phyloP scores from a whole-genome alignment of 148 eudicot genomes.

The Rhododendron simsii region DNA sequence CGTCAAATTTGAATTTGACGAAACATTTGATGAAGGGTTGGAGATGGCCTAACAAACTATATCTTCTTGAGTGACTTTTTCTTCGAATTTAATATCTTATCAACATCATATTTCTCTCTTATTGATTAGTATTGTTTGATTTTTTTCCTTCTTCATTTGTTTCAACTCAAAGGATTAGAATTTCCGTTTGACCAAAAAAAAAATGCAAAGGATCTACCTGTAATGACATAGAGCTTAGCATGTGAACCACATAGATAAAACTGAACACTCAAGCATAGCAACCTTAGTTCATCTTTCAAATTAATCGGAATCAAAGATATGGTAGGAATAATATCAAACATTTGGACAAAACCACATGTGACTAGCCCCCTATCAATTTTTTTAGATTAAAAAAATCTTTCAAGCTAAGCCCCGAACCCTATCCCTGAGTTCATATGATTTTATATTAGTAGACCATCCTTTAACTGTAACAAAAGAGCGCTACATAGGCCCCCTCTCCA shows the following conservation, averaged over 20 bases:
- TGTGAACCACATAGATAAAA: neutral
- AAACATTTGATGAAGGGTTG: too few relatives aligned
- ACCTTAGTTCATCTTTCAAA: neutral
- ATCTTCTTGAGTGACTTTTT: too few relatives aligned
- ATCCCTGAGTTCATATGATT: neutral
- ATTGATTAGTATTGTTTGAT: too few relatives aligned
- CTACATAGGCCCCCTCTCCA: neutral
- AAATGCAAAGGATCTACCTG: too few relatives aligned
- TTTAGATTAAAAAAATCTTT: neutral
- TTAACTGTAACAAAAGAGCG: neutral
- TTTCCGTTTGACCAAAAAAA: too few relatives aligned
- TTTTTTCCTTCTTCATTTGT: too few relatives aligned
- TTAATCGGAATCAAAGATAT: neutral
- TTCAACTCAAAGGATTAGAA: too few relatives aligned
- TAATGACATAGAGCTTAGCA: neutral
- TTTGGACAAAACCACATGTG: constrained; percentile 1
- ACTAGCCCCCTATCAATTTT: neutral
- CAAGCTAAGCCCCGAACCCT: neutral
- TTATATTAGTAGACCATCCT: neutral
- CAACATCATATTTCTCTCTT: too few relatives aligned
- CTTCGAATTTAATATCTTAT: too few relatives aligned
- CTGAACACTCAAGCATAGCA: neutral
- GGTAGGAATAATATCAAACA: constrained; percentile 2
- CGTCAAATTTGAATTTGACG: too few relatives aligned
- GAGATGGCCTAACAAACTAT: too few relatives aligned